Conservation (phyloP, 257 asterid species). For the Datura wrightii region DNA sequence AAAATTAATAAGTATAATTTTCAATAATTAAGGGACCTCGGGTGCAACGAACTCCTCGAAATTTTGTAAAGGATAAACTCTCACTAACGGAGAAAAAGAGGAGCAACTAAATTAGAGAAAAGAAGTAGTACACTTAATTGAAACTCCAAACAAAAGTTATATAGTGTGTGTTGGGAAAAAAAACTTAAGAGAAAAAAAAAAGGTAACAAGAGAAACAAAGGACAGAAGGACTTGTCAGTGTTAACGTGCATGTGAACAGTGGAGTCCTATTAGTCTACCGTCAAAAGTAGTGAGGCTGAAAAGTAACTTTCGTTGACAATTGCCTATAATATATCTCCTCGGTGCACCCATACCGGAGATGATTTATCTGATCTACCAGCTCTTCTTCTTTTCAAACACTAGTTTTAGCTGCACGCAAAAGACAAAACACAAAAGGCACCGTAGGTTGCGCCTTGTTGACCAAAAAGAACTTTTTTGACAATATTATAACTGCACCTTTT, state of each 20-base stretch:
- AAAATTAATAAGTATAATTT: too few species aligned
- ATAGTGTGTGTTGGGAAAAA: background rate
- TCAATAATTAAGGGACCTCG: too few species aligned
- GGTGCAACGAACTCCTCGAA: too few species aligned
- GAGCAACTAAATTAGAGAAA: background rate
- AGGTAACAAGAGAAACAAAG: background rate
- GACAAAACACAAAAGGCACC: background rate
- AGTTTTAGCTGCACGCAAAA: background rate
- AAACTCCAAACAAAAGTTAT: background rate
- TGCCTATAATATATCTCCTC: background rate
- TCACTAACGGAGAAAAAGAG: background rate
- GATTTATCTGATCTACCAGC: background rate
- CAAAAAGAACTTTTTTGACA: background rate
- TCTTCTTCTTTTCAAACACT: too few species aligned
- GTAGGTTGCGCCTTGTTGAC: background rate
- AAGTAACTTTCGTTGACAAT: conserved; percentile 1
- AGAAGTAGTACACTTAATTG: background rate
- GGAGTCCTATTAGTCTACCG: background rate
- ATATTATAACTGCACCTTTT: background rate
- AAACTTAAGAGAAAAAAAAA: background rate
- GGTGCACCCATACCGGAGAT: background rate
- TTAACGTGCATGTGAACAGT: conserved; percentile 29
- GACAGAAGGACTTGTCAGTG: conserved; percentile 25
- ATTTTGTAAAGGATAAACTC: background rate
- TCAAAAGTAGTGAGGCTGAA: background rate